These are phyloP conservation scores for Citropsis articulata DNA, from an alignment of 345 rosid species.

Conservation along the genomic window DNA sequence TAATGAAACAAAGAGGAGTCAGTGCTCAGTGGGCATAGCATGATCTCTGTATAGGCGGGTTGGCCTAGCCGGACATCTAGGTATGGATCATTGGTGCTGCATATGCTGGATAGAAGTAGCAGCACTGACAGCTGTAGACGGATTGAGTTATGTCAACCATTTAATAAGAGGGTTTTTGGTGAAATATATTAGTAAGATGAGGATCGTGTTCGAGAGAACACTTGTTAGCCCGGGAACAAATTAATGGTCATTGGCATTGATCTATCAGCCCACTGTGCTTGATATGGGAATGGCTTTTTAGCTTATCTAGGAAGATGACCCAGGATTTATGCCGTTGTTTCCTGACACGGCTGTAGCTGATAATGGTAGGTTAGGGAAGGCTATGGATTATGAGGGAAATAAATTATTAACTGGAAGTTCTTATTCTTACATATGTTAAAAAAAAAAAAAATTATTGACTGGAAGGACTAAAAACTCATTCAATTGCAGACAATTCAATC, in stretches of 20 bases:
- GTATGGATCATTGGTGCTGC: not conserved
- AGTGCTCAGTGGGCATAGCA: not conserved
- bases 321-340: not conserved
- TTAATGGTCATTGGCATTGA: not conserved
- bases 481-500: not conserved
- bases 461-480: not conserved
- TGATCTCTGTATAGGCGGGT: not conserved
- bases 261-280: not conserved
- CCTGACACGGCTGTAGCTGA: not conserved
- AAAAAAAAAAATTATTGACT: not conserved
- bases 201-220: not conserved
- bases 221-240: not conserved
- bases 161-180: not conserved
- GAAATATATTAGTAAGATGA: not conserved
- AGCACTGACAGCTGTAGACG: too few species aligned
- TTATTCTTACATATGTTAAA: too few species aligned
- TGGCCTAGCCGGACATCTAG: not conserved
- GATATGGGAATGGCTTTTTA: not conserved
- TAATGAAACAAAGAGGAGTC: not conserved
- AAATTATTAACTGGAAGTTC: too few species aligned
- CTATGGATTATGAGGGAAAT: not conserved
- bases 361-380: not conserved
- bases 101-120: not conserved
- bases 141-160: not conserved
- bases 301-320: not conserved